Evolutionary conservation across 2,329 filamentous ascomycete species (phyloP).

Genomic region (Xylariaceae sp.): DNA sequence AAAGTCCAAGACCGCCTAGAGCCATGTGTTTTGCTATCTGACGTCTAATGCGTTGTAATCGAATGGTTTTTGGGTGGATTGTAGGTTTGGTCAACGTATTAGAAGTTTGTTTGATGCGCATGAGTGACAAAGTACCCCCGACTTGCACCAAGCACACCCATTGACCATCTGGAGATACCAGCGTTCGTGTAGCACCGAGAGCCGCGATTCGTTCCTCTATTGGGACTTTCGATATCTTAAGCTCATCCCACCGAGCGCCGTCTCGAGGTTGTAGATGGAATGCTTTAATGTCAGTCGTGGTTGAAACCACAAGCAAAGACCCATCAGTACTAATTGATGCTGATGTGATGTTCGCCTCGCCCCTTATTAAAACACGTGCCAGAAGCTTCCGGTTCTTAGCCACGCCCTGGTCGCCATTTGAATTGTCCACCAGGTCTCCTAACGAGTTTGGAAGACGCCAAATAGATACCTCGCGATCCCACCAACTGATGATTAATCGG

Average conservation of each 20-base stretch:
- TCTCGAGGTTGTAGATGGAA: slow-evolving; percentile 70
- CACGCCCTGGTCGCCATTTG: slow-evolving; percentile 50
- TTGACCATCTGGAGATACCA: slow-evolving; percentile 72
- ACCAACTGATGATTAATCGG: slow-evolving; percentile 87
- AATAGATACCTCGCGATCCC: slow-evolving; percentile 85
- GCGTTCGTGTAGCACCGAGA: slow-evolving; percentile 72
- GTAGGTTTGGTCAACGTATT: slow-evolving; percentile 46
- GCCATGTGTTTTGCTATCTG: slow-evolving; percentile 60
- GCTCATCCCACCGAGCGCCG: slow-evolving; percentile 59
- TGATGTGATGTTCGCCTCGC: slow-evolving; percentile 84
- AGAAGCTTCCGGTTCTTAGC: slow-evolving; percentile 69
- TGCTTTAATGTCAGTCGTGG: slow-evolving; percentile 75
- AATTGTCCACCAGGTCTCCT: slow-evolving; percentile 52
- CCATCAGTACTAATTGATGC: slow-evolving; percentile 75
- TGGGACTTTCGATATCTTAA: slow-evolving; percentile 75
- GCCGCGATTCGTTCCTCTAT: slow-evolving; percentile 63
- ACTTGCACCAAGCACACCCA: slow-evolving; percentile 73
- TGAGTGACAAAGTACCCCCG: slow-evolving; percentile 63
- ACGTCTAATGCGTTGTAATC: slow-evolving; percentile 60
- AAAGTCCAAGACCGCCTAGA: slow-evolving; percentile 74
- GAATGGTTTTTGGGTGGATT: slow-evolving; percentile 53
- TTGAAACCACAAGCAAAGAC: slow-evolving; percentile 77
- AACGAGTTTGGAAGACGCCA: slow-evolving; percentile 68
- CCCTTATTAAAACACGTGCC: slow-evolving; percentile 71
- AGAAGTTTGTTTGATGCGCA: slow-evolving; percentile 50